These are phyloP conservation scores for Stylonectria norvegica DNA, from an alignment of 2,329 filamentous ascomycete genomes.

Conservation along the genomic window DNA sequence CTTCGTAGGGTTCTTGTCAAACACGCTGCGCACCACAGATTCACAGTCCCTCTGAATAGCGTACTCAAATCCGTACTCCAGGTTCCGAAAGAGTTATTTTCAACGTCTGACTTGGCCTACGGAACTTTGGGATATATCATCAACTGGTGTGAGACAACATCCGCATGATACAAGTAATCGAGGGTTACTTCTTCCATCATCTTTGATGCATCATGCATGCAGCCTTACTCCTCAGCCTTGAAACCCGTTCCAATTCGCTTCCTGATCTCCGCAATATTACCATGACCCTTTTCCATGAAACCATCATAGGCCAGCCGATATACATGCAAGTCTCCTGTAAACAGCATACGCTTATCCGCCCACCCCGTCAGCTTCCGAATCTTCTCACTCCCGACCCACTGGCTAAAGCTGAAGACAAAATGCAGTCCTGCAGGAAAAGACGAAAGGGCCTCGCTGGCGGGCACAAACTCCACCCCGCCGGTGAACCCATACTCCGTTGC, in stretches of 20 bases:
- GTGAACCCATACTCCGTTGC: slow-evolving; percentile 39
- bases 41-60: too few relatives aligned
- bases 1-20: too few relatives aligned
- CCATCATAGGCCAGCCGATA: slow-evolving; percentile 40
- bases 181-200: too few relatives aligned
- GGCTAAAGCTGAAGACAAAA: slow-evolving; percentile 34
- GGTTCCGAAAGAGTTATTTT: too few relatives aligned
- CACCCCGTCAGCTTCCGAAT: slow-evolving; percentile 40
- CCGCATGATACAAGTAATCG: too few relatives aligned
- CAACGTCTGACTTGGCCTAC: too few relatives aligned
- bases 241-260: slow-evolving; percentile 9
- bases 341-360: slow-evolving; percentile 35
- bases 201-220: too few relatives aligned
- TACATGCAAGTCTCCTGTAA: slow-evolving; percentile 34
- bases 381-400: slow-evolving; percentile 44
- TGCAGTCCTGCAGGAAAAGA: slow-evolving; percentile 19
- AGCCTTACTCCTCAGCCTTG: too few relatives aligned
- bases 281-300: slow-evolving; percentile 8
- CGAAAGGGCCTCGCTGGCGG: slow-evolving; percentile 11
- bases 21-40: too few relatives aligned
- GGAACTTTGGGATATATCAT: too few relatives aligned
- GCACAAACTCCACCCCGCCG: slow-evolving; percentile 28
- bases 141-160: too few relatives aligned
- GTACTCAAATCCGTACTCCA: too few relatives aligned
- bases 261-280: slow-evolving; percentile 13